Conservation (phyloP, 2,329 filamentous ascomycete genomes). For the Phoma sp. region DNA sequence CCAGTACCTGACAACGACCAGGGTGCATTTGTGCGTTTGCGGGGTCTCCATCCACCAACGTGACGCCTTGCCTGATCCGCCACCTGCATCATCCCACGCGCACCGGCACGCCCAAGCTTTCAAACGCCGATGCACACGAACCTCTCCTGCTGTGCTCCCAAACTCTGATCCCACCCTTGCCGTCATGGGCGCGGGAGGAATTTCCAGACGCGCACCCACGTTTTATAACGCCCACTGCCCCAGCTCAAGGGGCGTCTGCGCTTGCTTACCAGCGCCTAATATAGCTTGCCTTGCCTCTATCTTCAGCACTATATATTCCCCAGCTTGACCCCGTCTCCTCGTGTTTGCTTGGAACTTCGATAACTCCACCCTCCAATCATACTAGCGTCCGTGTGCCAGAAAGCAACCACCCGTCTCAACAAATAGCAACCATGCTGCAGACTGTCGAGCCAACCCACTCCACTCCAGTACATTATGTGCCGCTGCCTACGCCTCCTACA, state of each 20-base stretch:
- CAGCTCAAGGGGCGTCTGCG: constrained; percentile 23
- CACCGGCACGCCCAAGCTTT: constrained; percentile 31
- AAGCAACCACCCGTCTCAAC: not conserved
- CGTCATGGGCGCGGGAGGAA: constrained; percentile 43
- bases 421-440: constrained; percentile 42
- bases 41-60: constrained; percentile 29
- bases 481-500: constrained; percentile 38
- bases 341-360: constrained; percentile 4
- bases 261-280: constrained; percentile 31
- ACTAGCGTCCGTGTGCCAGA: constrained; percentile 6
- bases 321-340: constrained; percentile 20
- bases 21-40: constrained; percentile 42
- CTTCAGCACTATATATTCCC: constrained; percentile 37
- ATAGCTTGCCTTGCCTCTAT: constrained; percentile 28
- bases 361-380: not conserved
- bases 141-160: constrained; percentile 26
- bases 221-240: constrained; percentile 36
- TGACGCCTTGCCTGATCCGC: constrained; percentile 28
- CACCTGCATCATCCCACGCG: constrained; percentile 43
- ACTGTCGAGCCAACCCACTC: constrained; percentile 38
- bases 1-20: constrained; percentile 39
- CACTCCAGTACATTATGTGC: constrained; percentile 38
- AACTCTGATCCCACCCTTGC: constrained; percentile 42
- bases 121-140: constrained; percentile 41
- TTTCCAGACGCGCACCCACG: constrained; percentile 27